These are phyloP conservation scores for Kazachstania bromeliacearum DNA, from an alignment of 805 yeast species.

Conservation along the genomic window DNA sequence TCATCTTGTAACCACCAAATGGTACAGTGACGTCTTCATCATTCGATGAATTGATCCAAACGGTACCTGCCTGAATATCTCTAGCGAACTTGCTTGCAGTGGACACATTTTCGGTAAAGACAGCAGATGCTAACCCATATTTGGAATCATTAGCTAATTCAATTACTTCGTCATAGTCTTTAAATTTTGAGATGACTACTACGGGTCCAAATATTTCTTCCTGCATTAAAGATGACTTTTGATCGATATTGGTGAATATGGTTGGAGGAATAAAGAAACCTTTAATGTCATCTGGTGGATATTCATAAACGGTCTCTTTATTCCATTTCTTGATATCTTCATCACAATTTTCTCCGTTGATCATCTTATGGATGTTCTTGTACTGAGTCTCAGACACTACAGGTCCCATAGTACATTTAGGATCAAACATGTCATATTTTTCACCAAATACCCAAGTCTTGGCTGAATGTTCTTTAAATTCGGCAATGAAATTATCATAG, in stretches of 20 bases:
- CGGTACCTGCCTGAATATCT: slow-evolving; percentile 55
- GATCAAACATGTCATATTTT: slow-evolving; percentile 40
- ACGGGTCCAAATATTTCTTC: slow-evolving; percentile 42
- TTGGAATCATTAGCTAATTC: slow-evolving; percentile 32
- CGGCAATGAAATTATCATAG: slow-evolving; percentile 38
- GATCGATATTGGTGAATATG: slow-evolving; percentile 32
- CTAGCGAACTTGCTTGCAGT: slow-evolving; percentile 57
- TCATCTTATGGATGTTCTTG: slow-evolving; percentile 33
- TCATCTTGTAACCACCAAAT: slow-evolving; percentile 73
- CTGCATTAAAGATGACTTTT: slow-evolving; percentile 29
- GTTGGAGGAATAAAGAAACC: slow-evolving; percentile 36
- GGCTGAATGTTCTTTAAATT: slow-evolving; percentile 29
- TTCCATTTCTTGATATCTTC: slow-evolving; percentile 34
- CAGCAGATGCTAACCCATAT: slow-evolving; percentile 38
- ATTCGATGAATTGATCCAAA: slow-evolving; percentile 62
- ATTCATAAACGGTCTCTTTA: slow-evolving; percentile 28
- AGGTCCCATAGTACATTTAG: slow-evolving; percentile 37
- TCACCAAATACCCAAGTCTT: slow-evolving; percentile 47
- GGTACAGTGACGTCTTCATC: slow-evolving; percentile 57
- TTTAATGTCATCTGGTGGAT: slow-evolving; percentile 10
- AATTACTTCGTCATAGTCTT: slow-evolving; percentile 33
- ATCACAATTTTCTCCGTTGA: slow-evolving; percentile 32
- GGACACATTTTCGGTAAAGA: slow-evolving; percentile 58
- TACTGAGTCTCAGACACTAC: slow-evolving; percentile 42
- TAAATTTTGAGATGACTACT: slow-evolving; percentile 31